Base-by-base conservation (phyloP, 2,329 filamentous ascomycete species). In the Alternaria solani region DNA sequence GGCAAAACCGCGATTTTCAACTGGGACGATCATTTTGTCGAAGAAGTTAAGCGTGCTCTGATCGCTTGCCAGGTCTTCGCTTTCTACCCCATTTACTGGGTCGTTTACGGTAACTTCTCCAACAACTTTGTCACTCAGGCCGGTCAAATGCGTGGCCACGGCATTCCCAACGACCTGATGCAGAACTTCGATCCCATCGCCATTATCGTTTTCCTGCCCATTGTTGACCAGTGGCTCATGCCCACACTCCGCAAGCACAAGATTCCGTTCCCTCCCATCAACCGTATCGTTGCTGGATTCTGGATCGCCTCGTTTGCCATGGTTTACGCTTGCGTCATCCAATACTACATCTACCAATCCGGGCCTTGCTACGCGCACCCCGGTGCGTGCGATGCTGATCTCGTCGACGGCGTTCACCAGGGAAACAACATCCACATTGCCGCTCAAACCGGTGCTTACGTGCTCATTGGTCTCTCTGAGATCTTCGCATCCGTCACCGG, bases 1-100 rank as follows among this genome's bases (percentile, higher is more conserved):
- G 82, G 85, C 57, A 71, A 67, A 39, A 81, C 75, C 64, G 73
- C 70, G 7, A 74, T 78, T 61, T 67, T 77, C 9, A 76, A 87
- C 26, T 92, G 89, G 88, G 85, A 90, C 60, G 89, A 91, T 70
- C 85, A 88, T 71, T 92, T 92, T 67, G 83, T 92, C 55, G 89
- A 91, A 2, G 90, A 92, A 72, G 82, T 92, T 55, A 90, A 90
- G 82, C 88, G 89, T 66, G 85, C 85, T 2, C 78, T 88, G 5
- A 73, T 82, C 75, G 90, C 89, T 34, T 92, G 89, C 83, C 86
- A 89, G 71, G 89, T 92, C 58, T 91, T 92, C 63, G 64, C 66
- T 48, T 82, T 81, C 65, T 82, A 81, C 60, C 81, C 81, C 2
- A 74, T 83, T 61, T 82, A 81, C 75, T 82, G 81, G 81, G 78